Evolutionary conservation across 1,284 basidiomycete genomes (phyloP), one percentile per base, ranked within the genome.

Genomic region (Ustilago trichophora): DNA sequence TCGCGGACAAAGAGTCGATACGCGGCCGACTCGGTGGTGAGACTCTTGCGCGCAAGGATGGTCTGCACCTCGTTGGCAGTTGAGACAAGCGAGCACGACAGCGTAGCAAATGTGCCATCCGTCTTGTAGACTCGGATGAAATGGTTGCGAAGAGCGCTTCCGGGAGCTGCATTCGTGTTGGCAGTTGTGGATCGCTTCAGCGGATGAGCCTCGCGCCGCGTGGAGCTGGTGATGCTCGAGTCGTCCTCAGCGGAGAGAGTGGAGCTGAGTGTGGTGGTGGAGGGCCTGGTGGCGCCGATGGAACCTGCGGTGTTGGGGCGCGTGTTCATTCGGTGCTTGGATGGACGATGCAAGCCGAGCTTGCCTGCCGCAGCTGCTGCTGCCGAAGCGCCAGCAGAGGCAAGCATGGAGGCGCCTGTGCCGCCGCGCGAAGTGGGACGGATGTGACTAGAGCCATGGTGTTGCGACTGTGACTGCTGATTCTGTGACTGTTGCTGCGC

Each of bases 41-140:
- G 48, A 29, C 52, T 56, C 52, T 76, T 75, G 22, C 72, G 69
- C 7, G 60, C 50, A 6, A 81, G 59, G 37, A 77, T 75, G 22
- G 73, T 54, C 36, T 73, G 53, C 16, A 80, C 51, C 89, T 90
- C 87, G 6, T 86, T 85, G 4, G 92, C 90, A 0, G 89, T 91
- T 16, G 88, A 87, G 21, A 85, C 83, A 26, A 90, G 83, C 10
- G 86, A 85, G 71, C 91, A 88, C 18, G 86, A 84, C 36, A 90
- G 86, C 40, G 91, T 86, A 54, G 89, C 88, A 76, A 89, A 92
- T 5, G 88, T 87, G 35, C 87, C 87, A 72, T 91, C 90, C 19
- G 87, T 86, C 38, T 88, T 86, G 80, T 93, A 92, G 68, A 97
- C 89, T 37, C 92, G 87, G 48, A 92, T 79, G 53, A 81, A 83